Percentiles rank a stretch among this genome's conserved stretches.
Evolutionary conservation across 352 stramenopile genomes (phyloP).

Genomic region (Phytophthora melonis): DNA sequence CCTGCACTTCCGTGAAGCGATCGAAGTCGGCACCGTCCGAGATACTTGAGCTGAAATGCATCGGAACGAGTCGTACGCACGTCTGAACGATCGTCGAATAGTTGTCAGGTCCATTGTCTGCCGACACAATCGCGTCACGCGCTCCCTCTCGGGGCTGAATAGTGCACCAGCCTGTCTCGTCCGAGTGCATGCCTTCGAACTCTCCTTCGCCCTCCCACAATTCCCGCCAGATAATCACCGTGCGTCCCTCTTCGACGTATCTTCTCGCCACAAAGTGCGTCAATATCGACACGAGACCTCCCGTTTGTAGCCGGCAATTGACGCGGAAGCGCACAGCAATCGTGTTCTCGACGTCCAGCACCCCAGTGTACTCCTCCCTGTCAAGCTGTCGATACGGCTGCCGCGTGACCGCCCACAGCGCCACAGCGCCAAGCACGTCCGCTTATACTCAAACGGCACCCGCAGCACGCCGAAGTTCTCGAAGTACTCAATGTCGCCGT

Average conservation of each 20-base stretch:
- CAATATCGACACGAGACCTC: slow-evolving; percentile 18
- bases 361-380: slow-evolving; percentile 25
- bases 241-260: slow-evolving; percentile 53
- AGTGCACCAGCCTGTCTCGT: slow-evolving; percentile 37
- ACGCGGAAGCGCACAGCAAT: slow-evolving; percentile 33
- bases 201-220: slow-evolving; percentile 48
- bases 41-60: slow-evolving; percentile 22
- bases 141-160: slow-evolving; percentile 7
- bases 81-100: slow-evolving; percentile 24
- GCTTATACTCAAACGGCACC: slow-evolving; percentile 22
- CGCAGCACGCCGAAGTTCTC: slow-evolving; percentile 27
- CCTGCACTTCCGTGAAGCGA: slow-evolving; percentile 31
- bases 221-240: slow-evolving; percentile 62
- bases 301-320: slow-evolving; percentile 17
- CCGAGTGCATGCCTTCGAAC: slow-evolving; percentile 29
- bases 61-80: slow-evolving; percentile 35
- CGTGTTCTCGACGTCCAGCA: slow-evolving; percentile 15
- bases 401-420: slow-evolving; percentile 23
- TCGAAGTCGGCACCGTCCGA: slow-evolving; percentile 12
- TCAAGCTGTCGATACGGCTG: slow-evolving; percentile 35
- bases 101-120: background rate
- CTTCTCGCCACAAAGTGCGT: slow-evolving; percentile 46
- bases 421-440: slow-evolving; percentile 24
- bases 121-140: background rate
- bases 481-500: slow-evolving; percentile 37